Conservation (phyloP, 2,329 filamentous ascomycete species). For the Calonectria honghensis region DNA sequence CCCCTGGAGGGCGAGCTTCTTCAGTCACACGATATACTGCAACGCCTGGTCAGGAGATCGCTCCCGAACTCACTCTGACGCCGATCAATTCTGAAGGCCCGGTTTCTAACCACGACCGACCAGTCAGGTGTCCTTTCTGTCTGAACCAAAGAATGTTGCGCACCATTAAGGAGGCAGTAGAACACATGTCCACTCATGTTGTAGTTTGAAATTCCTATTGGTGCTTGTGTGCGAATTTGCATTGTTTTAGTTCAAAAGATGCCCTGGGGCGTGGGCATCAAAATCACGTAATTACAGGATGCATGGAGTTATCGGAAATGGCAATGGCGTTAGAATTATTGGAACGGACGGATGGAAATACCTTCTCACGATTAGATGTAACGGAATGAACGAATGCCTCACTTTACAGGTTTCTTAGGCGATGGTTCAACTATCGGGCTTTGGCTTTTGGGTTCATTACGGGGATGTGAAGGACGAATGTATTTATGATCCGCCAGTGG, state of each 20-base stretch:
- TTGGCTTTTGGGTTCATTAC: not conserved
- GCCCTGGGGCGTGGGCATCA: not conserved
- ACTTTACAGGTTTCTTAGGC: not conserved
- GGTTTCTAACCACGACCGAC: constrained; percentile 67
- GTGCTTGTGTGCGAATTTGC: not conserved
- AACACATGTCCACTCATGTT: constrained; percentile 78
- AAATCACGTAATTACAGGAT: constrained; percentile 10
- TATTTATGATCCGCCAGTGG: not conserved
- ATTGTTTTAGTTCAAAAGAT: constrained; percentile 12
- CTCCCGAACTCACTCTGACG: constrained; percentile 70
- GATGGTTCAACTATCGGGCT: not conserved
- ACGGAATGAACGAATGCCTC: constrained; percentile 19
- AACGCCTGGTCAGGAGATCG: constrained; percentile 60
- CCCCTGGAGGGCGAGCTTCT: constrained; percentile 55
- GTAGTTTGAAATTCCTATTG: constrained; percentile 62
- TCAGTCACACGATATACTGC: constrained; percentile 59
- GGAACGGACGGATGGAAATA: constrained; percentile 25
- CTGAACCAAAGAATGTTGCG: constrained; percentile 77
- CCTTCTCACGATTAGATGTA: constrained; percentile 24
- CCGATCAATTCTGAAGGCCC: constrained; percentile 72
- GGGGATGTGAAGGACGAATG: not conserved
- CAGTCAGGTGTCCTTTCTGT: constrained; percentile 76
- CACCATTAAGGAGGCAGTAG: constrained; percentile 77
- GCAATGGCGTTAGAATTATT: constrained; percentile 27
- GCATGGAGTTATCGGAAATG: constrained; percentile 31